Percentiles rank a stretch among this genome's conserved stretches.
Conservation (phyloP, 306 rosid genomes). For the Citrullus colocynthis region DNA sequence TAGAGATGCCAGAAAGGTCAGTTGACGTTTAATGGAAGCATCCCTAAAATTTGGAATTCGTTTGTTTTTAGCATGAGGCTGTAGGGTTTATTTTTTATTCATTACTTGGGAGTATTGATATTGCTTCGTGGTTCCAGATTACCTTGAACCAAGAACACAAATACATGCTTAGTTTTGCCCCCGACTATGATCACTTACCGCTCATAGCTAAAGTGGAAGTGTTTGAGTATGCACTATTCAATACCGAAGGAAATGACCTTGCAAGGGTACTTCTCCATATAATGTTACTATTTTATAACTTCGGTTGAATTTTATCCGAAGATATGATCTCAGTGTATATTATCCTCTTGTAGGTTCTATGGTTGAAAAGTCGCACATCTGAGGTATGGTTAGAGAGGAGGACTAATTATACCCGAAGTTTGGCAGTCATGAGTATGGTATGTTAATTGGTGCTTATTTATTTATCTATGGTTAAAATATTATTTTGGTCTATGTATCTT, state of each 20-base stretch:
- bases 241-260: conserved; percentile 94
- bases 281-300: not conserved
- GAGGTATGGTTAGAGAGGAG: conserved; percentile 98
- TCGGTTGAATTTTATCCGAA: conserved; percentile 7
- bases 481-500: too few relatives aligned
- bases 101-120: conserved; percentile 6
- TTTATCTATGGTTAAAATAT: too few relatives aligned
- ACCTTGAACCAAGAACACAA: conserved; percentile 93
- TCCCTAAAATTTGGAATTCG: not conserved
- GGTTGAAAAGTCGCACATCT: conserved; percentile 98
- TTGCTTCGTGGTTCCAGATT: conserved; percentile 40
- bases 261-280: conserved; percentile 37
- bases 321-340: conserved; percentile 15
- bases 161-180: conserved; percentile 91
- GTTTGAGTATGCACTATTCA: conserved; percentile 73
- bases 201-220: conserved; percentile 98
- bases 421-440: conserved; percentile 99
- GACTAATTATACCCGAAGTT: conserved; percentile 92
- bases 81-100: not conserved
- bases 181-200: conserved; percentile 91
- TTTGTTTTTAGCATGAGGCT: not conserved
- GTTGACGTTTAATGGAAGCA: conserved; percentile 11
- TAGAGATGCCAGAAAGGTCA: conserved; percentile 91
- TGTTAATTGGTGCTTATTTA: not conserved
- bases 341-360: conserved; percentile 54